These are phyloP conservation scores for Exutisphaerella laricina DNA, from an alignment of 2,329 filamentous ascomycete species.

Conservation along the genomic window DNA sequence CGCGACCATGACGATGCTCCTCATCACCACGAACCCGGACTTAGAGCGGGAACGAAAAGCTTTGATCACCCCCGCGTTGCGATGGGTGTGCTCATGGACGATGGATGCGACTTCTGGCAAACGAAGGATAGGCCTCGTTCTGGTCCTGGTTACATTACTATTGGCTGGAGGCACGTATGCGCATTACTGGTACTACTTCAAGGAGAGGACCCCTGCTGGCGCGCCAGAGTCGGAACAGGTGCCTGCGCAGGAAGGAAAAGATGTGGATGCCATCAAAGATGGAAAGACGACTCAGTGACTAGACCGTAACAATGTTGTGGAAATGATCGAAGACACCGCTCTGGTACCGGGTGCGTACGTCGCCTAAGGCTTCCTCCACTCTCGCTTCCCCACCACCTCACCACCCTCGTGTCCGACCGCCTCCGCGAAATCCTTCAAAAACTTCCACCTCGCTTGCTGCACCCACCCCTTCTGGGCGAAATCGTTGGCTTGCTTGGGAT, in stretches of 20 bases:
- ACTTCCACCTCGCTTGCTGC: slow-evolving; percentile 45
- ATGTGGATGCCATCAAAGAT: slow-evolving; percentile 15
- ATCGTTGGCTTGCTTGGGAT: slow-evolving; percentile 45
- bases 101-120: slow-evolving; percentile 16
- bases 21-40: slow-evolving; percentile 47
- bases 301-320: neutral
- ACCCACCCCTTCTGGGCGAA: slow-evolving; percentile 45
- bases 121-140: slow-evolving; percentile 6
- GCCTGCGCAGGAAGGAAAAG: slow-evolving; percentile 6
- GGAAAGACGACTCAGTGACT: slow-evolving; percentile 12
- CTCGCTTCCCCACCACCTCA: slow-evolving; percentile 6
- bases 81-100: slow-evolving; percentile 25
- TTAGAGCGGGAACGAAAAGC: slow-evolving; percentile 39
- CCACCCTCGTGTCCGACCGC: slow-evolving; percentile 12
- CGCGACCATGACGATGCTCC: slow-evolving; percentile 34
- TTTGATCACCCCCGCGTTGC: slow-evolving; percentile 42
- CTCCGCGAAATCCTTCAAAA: slow-evolving; percentile 45
- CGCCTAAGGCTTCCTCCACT: slow-evolving; percentile 4
- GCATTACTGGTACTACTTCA: slow-evolving; percentile 18
- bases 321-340: neutral
- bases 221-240: slow-evolving; percentile 4
- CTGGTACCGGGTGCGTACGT: neutral
- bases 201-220: neutral
- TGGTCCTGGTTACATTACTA: neutral
- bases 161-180: slow-evolving; percentile 9